phyloP scores from a whole-genome alignment of 169 alveolate genomes.

The Babesia bovis region DNA sequence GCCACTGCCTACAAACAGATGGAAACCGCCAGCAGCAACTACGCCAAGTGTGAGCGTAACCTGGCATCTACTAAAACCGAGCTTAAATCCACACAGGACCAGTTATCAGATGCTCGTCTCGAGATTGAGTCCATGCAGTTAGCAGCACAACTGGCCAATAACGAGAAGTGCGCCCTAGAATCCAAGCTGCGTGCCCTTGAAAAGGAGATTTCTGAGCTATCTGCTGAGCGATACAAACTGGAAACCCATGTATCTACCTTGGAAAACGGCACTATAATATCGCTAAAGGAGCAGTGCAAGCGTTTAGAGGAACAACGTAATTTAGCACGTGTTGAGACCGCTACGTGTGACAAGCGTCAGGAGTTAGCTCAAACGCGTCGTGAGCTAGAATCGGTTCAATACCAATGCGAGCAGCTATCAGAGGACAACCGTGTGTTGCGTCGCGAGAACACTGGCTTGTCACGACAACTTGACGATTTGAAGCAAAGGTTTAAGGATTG shows the following conservation, averaged over 20 bases:
- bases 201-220: conserved; percentile 43
- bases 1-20: conserved; percentile 41
- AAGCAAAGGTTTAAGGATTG: conserved; percentile 32
- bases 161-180: conserved; percentile 42
- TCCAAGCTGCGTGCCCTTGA: conserved; percentile 25
- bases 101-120: conserved; percentile 10
- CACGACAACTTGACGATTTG: conserved; percentile 30
- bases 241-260: conserved; percentile 22
- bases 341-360: conserved; percentile 48
- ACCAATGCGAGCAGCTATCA: conserved; percentile 24
- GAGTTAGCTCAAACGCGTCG: conserved; percentile 39
- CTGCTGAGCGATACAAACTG: conserved; percentile 2
- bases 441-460: conserved; percentile 48
- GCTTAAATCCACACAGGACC: conserved; percentile 25
- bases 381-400: conserved; percentile 37
- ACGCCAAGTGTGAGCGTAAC: conserved; percentile 15
- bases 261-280: conserved; percentile 32
- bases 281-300: conserved; percentile 58
- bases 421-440: conserved; percentile 38
- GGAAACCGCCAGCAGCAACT: conserved; percentile 48
- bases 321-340: conserved; percentile 47
- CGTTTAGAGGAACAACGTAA: conserved; percentile 38
- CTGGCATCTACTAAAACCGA: conserved; percentile 19
- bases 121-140: conserved; percentile 45
- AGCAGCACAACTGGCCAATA: conserved; percentile 13